phyloP scores from a whole-genome alignment of 805 yeast species.

The Blastobotrys muscicola region DNA sequence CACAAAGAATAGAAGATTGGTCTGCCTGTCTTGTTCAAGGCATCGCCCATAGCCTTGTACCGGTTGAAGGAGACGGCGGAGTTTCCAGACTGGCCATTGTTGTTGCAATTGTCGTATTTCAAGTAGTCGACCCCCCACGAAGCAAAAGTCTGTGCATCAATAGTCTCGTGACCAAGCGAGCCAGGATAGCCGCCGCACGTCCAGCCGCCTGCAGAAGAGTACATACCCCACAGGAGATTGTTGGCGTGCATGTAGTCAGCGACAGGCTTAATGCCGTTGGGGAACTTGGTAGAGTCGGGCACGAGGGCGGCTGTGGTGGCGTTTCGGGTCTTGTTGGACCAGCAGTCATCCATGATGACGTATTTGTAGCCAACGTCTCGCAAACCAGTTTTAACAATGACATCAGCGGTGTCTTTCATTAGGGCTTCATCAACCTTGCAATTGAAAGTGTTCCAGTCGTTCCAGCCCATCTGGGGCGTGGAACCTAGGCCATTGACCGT shows the following conservation, averaged over 20 bases:
- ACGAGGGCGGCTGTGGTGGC: conserved; percentile 13
- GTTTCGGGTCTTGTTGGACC: conserved; percentile 11
- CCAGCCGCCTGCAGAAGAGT: conserved; percentile 22
- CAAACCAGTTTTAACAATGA: conserved; percentile 16
- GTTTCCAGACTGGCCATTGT: conserved; percentile 19
- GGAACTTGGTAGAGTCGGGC: conserved; percentile 18
- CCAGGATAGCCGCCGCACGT: conserved; percentile 25
- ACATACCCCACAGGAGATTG: conserved; percentile 23
- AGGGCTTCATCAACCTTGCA: conserved; percentile 20
- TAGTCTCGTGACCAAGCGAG: conserved; percentile 18
- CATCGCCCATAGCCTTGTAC: conserved; percentile 20
- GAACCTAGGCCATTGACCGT: too few species aligned
- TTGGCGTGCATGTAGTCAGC: conserved; percentile 19
- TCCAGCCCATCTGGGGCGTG: conserved; percentile 1
- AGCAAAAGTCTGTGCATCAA: conserved; percentile 22
- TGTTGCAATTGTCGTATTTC: conserved; percentile 24
- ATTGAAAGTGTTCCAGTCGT: conserved; percentile 22
- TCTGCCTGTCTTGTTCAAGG: conserved; percentile 21
- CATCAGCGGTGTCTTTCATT: conserved; percentile 16
- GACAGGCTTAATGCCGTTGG: conserved; percentile 19
- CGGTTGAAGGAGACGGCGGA: conserved; percentile 16
- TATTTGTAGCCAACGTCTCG: conserved; percentile 20
- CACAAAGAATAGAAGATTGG: conserved; percentile 22
- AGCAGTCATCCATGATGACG: conserved; percentile 24
- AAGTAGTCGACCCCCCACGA: conserved; percentile 22